These are phyloP conservation scores for Solanum appendiculatum DNA, from an alignment of 257 asterid genomes.

Conservation along the genomic window DNA sequence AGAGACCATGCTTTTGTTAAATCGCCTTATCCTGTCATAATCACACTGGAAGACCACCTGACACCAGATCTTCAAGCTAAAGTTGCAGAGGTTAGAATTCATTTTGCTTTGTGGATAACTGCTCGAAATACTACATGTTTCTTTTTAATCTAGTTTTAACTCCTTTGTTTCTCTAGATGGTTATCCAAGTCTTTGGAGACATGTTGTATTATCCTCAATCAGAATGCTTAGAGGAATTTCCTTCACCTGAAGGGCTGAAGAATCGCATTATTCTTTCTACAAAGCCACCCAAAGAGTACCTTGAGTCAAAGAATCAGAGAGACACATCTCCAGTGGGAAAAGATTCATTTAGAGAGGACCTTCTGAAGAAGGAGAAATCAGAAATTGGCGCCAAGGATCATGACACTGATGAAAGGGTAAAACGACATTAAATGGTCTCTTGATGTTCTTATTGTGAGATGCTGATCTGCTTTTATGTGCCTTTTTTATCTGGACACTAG, in stretches of 20 bases:
- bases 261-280: conserved; percentile 76
- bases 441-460: background rate
- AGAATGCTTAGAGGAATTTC: conserved; percentile 55
- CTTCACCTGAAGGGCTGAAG: conserved; percentile 72
- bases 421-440: background rate
- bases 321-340: conserved; percentile 37
- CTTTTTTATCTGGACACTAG: conserved; percentile 15
- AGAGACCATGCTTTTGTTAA: conserved; percentile 67
- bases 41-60: conserved; percentile 89
- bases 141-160: background rate
- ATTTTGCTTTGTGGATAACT: background rate
- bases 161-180: conserved; percentile 44
- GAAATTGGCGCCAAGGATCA: conserved; percentile 2
- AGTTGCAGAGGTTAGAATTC: conserved; percentile 67
- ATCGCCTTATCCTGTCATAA: conserved; percentile 80
- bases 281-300: conserved; percentile 88
- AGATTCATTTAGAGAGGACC: conserved; percentile 48
- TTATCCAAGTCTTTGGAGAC: conserved; percentile 66
- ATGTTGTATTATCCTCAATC: conserved; percentile 66
- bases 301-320: conserved; percentile 27
- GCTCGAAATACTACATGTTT: background rate
- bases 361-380: conserved; percentile 2
- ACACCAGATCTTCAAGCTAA: conserved; percentile 84
- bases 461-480: background rate
- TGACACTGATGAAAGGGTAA: conserved; percentile 38